Percentiles rank a stretch among this genome's conserved stretches.
Conservation (phyloP, 2,329 filamentous ascomycete genomes). For the Colletotrichum costaricense region DNA sequence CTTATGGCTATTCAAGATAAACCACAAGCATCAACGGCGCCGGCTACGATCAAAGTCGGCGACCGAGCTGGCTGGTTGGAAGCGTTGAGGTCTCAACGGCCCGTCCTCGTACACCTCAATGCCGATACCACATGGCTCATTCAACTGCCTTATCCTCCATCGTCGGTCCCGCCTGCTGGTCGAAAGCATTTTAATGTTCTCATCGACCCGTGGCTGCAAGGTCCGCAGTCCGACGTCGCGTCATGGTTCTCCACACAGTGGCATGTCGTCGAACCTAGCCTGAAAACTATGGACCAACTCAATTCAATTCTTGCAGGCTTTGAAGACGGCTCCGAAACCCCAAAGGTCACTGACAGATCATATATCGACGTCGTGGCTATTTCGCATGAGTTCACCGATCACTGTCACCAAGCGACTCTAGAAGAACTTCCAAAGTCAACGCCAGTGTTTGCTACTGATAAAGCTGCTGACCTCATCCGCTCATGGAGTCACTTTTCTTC, state of each 20-base stretch:
- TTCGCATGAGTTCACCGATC: constrained; percentile 76
- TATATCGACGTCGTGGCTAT: constrained; percentile 70
- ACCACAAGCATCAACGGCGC: not conserved
- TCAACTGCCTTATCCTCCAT: constrained; percentile 67
- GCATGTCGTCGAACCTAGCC: constrained; percentile 65
- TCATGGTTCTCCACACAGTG: constrained; percentile 75
- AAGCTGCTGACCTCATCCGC: constrained; percentile 66
- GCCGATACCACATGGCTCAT: constrained; percentile 76
- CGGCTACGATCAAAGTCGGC: constrained; percentile 15
- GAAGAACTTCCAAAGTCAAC: constrained; percentile 63
- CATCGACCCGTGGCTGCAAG: constrained; percentile 74
- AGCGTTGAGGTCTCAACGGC: constrained; percentile 37
- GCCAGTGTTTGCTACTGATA: constrained; percentile 69
- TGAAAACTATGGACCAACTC: constrained; percentile 66
- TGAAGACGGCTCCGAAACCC: constrained; percentile 47
- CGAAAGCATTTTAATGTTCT: constrained; percentile 72
- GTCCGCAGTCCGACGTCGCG: constrained; percentile 72
- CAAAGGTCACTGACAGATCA: constrained; percentile 39
- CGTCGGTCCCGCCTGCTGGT: constrained; percentile 51
- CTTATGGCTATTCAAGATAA: not conserved
- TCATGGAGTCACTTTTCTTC: constrained; percentile 69
- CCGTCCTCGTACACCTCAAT: constrained; percentile 72
- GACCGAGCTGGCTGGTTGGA: constrained; percentile 19
- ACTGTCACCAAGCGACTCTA: constrained; percentile 72
- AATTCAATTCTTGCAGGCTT: constrained; percentile 61